Evolutionary conservation across 495 filamentous ascomycete genomes (phyloP), one percentile per base, ranked within the genome.

Genomic region (Amphirosellinia nigrospora): DNA sequence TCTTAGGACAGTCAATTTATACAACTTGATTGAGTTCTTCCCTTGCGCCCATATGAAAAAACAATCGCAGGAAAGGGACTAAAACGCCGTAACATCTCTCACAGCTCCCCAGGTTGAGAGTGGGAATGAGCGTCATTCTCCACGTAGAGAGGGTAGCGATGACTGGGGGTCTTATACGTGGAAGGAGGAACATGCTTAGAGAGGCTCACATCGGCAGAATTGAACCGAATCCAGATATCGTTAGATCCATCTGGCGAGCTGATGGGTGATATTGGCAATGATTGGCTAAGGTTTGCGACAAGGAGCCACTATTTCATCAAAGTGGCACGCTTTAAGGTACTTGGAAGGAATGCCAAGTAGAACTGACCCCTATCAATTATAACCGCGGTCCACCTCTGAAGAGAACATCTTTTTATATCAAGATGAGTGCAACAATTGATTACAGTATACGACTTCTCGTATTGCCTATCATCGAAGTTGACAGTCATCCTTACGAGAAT

Each of bases 361-460:
- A n/a, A 65, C 26, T n/a, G 32, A 30, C 28, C 63, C 63, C 32
- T 65, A 65, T 52, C 63, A 53, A 26, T 52, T 53, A 65, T 65
- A 65, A 3, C 61, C 61, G 30, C 50, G 43, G 50, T 64, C 61
- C 61, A 64, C 61, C 61, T 50, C 43, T 0, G 50, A 9, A n/a
- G 0, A 64, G 16, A n/a, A 64, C 13, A 15, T 41, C 10, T 41
- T 65, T 65, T 53, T 41, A 53, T 65, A 21, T 46, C 15, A 4
- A 9, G n/a, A 38, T 65, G 63, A 53, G 21, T 32, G 6, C 30
- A 53, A 41, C 46, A 32, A 52, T 38, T 41, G 7, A 39, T 60
- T 60, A 5, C 11, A 39, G 39, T 60, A 5, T 4, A 15, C 39
- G 8, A 15, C 21, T 15, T 23, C 26, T 56, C 7, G 23, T 15